Evolutionary conservation across 768 basidiomycete genomes (phyloP), one percentile per base, ranked within the genome.

Genomic region (Kwoniella mangroviensis): DNA sequence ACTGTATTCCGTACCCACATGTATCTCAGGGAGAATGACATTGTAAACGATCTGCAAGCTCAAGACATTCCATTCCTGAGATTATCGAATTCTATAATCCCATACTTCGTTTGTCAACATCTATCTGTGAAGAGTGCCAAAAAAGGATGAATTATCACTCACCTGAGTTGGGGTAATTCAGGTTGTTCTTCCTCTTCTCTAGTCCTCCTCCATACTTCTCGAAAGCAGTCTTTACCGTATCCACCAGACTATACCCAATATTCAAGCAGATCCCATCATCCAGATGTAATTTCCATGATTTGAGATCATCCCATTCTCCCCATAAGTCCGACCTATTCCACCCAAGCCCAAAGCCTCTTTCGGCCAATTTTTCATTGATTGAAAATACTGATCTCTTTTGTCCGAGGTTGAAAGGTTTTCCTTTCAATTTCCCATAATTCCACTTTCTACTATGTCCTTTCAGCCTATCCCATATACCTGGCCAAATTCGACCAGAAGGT

Each of bases 151-250:
- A 28, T 28, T 3, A 28, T 28, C 28, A 68, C 67, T 42, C 17
- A 68, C 67, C 60, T 10, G 67, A 68, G 17, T 62, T 19, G 26
- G 67, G 67, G 41, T 68, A 68, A n/a, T 63, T 54, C 21, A 68
- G 22, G 9, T 45, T 63, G 28, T 68, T 68, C 10, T 56, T 41
- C 9, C 42, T 21, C 42, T 21, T 62, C n/a, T 68, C 67, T 12
- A 68, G 41, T 19, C 53, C 59, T 11, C 54, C 67, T 12, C 60
- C 67, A 28, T 42, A 68, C 17, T 54, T 40, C 26, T 45, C 42
- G 53, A 68, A 68, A 21, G 60, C 67, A 26, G 59, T 63, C 13
- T 42, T 28, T 19, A 57, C 59, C 11, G 57, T 58, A 43, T 68
- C 60, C n/a, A 68, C 57, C 11, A 68, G 54, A 43, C 67, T 68